Percentiles rank a stretch among this genome's conserved stretches.
These are phyloP conservation scores for Carex kokanica DNA, from an alignment of 176 grass and related monocot genomes.

Conservation along the genomic window DNA sequence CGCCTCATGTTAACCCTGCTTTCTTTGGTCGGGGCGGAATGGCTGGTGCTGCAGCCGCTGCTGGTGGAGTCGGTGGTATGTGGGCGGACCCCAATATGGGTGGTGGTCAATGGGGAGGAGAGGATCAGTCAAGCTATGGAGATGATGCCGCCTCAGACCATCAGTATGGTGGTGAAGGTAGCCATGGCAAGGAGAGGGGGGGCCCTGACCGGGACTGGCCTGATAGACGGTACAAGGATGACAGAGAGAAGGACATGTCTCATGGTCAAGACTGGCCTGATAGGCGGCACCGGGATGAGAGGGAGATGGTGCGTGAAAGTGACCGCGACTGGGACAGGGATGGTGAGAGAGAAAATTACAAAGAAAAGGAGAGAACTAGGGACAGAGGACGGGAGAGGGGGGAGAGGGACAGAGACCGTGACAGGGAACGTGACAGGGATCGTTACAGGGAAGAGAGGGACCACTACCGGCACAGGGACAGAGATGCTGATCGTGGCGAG, in stretches of 20 bases:
- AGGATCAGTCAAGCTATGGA: constrained; percentile 77
- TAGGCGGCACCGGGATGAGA: constrained; percentile 58
- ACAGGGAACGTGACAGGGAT: constrained; percentile 59
- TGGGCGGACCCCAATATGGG: constrained; percentile 77
- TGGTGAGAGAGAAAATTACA: constrained; percentile 39
- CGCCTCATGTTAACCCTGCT: constrained; percentile 85
- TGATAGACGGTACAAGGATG: constrained; percentile 60
- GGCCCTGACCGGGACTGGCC: constrained; percentile 57
- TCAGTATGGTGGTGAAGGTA: constrained; percentile 60
- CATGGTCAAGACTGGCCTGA: constrained; percentile 53
- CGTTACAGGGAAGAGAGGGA: constrained; percentile 73
- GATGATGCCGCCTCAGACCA: constrained; percentile 82
- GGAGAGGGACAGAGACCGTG: constrained; percentile 56
- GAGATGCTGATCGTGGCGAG: constrained; percentile 53
- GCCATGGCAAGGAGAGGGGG: constrained; percentile 71
- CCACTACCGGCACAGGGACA: constrained; percentile 54
- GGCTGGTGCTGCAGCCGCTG: constrained; percentile 31
- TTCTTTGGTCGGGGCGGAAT: constrained; percentile 77
- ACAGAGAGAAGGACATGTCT: constrained; percentile 65
- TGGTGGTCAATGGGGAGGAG: constrained; percentile 53
- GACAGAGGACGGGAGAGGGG: constrained; percentile 57
- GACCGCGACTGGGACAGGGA: constrained; percentile 54
- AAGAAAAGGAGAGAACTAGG: constrained; percentile 43
- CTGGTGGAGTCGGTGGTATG: constrained; percentile 53
- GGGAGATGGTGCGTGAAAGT: constrained; percentile 51